Evolutionary conservation across 495 filamentous ascomycete species (phyloP), one percentile per base, ranked within the genome.

Genomic region (Penicillium goetzii): DNA sequence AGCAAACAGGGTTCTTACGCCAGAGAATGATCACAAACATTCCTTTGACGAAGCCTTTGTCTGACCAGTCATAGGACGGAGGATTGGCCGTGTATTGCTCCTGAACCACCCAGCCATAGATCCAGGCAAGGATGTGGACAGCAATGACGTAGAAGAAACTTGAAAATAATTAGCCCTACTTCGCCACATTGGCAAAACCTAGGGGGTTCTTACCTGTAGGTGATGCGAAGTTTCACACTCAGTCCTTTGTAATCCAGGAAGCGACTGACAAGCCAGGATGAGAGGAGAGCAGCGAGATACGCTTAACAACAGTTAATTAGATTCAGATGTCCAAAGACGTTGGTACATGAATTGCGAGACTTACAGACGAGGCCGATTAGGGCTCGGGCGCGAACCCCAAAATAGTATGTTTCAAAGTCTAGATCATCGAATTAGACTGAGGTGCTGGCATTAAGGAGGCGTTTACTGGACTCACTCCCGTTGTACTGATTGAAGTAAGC

Each of bases 31-130:
- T 36, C 4, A 82, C 80, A 59, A 83, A 82, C 60, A 79, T 72
- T 4, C 78, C 81, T 40, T 81, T 71, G 2, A 71, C 70, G 38
- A 80, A 84, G 0, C 80, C 81, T 25, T 72, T 68, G 41, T 77
- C 76, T 2, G 72, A 65, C 76, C 78, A 83, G 62, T 83, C 80
- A 41, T 75, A 72, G 0, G 69, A 68, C 0, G 80, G 80, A 15
- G 76, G 75, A 52, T 78, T 74, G 0, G 69, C 64, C 11, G 78
- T 81, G 64, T 77, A 84, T 36, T 79, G 72, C 62, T 80, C 76
- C 66, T 83, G 79, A n/a, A 82, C 63, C 1, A 84, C 81, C 80
- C 80, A 82, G 21, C 65, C 76, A 55, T 81, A 83, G 17, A 78
- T 67, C 81, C 81, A 84, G 10, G 80, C 70, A 8, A 77, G 56